Evolutionary conservation across 371 early-diverging fungal species (phyloP).

Genomic region (Rhizopus arrhizus): DNA sequence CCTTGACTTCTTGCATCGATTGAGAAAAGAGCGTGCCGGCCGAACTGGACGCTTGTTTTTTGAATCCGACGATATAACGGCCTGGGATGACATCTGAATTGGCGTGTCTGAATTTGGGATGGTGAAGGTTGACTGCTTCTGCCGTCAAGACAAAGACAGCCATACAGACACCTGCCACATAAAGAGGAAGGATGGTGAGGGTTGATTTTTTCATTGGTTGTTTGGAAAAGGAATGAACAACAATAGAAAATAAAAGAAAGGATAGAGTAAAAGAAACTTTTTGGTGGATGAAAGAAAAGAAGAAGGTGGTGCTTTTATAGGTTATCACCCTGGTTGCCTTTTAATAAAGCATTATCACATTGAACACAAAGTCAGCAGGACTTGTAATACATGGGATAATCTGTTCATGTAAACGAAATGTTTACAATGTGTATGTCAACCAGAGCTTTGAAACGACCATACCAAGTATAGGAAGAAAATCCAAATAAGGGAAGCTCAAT

Average conservation of each 20-base stretch:
- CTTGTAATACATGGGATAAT: too few relatives aligned
- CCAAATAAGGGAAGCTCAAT: slow-evolving; percentile 4
- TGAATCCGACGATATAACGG: slow-evolving; percentile 42
- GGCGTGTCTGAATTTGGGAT: slow-evolving; percentile 29
- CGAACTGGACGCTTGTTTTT: neutral
- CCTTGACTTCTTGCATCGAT: slow-evolving; percentile 26
- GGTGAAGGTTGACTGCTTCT: slow-evolving; percentile 24
- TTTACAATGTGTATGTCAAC: too few relatives aligned
- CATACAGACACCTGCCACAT: slow-evolving; percentile 36
- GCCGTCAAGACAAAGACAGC: slow-evolving; percentile 26
- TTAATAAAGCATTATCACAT: too few relatives aligned
- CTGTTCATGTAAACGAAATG: too few relatives aligned
- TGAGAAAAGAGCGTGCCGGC: slow-evolving; percentile 22
- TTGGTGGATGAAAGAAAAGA: too few relatives aligned
- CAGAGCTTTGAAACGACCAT: neutral
- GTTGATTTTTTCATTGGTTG: slow-evolving; percentile 24
- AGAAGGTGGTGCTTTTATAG: too few relatives aligned
- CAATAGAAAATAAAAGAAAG: too few relatives aligned
- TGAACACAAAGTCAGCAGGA: too few relatives aligned
- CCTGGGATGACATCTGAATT: slow-evolving; percentile 28
- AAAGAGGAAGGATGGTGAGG: slow-evolving; percentile 28
- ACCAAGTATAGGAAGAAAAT: slow-evolving; percentile 25
- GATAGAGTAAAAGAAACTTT: too few relatives aligned
- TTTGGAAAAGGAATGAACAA: too few relatives aligned
- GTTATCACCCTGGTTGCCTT: too few relatives aligned